Conservation (phyloP, 2,329 filamentous ascomycete species). For the Talaromyces rugulosus region DNA sequence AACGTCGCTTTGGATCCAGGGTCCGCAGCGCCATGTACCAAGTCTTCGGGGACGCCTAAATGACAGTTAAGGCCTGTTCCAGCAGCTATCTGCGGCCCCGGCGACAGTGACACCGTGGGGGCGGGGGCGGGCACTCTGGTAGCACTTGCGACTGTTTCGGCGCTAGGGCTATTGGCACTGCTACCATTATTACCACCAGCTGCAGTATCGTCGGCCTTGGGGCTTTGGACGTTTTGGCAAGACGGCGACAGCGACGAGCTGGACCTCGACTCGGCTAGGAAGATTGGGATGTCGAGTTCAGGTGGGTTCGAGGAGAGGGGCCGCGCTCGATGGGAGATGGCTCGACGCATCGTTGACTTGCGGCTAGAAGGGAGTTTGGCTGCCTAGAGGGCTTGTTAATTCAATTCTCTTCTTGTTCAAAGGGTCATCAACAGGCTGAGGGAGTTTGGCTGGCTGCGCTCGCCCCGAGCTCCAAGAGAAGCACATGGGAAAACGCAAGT, state of each 20-base stretch:
- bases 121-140: not conserved
- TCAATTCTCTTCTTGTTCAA: not conserved
- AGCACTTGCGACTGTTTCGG: not conserved
- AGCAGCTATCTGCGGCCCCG: not conserved
- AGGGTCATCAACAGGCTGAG: not conserved
- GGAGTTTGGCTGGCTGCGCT: not conserved
- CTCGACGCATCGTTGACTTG: conserved; percentile 2
- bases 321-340: conserved; percentile 8
- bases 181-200: not conserved
- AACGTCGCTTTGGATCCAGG: not conserved
- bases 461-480: not conserved
- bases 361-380: not conserved
- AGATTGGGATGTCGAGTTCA: conserved; percentile 10
- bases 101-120: not conserved
- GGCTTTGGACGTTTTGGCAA: not conserved
- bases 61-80: not conserved
- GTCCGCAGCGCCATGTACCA: not conserved
- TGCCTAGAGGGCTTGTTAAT: not conserved
- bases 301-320: conserved; percentile 11
- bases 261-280: not conserved
- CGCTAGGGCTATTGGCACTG: not conserved
- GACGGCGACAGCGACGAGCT: not conserved
- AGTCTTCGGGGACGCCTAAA: not conserved
- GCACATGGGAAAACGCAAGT: not conserved
- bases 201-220: not conserved